phyloP scores from a whole-genome alignment of 768 basidiomycete genomes.

The Leccinellum albellum region DNA sequence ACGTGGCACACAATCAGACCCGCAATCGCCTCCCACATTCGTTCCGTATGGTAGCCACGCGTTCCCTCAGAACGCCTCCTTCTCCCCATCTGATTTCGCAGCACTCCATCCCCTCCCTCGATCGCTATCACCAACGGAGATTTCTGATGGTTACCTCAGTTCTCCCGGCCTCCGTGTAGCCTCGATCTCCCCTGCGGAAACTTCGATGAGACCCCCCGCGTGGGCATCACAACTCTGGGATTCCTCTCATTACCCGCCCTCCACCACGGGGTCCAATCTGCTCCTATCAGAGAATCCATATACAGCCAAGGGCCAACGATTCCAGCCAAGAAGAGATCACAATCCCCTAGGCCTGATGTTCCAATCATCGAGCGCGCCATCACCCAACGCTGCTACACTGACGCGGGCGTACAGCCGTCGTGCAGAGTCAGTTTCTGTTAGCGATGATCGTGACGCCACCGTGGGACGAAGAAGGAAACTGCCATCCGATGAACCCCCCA shows the following conservation, averaged over 20 bases:
- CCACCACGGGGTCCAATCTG: slow-evolving; percentile 46
- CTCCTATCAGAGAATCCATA: slow-evolving; percentile 42
- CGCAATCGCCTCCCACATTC: slow-evolving; percentile 45
- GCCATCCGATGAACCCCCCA: slow-evolving; percentile 28
- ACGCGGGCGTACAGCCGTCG: slow-evolving; percentile 62
- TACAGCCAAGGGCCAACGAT: slow-evolving; percentile 38
- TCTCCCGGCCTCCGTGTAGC: slow-evolving; percentile 42
- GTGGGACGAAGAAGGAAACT: slow-evolving; percentile 55
- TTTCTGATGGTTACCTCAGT: slow-evolving; percentile 45
- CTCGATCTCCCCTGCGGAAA: slow-evolving; percentile 62
- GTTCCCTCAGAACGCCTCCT: slow-evolving; percentile 47
- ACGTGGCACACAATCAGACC: slow-evolving; percentile 41
- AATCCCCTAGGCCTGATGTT: slow-evolving; percentile 54
- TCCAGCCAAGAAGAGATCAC: slow-evolving; percentile 38
- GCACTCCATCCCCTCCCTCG: slow-evolving; percentile 60
- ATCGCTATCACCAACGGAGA: slow-evolving; percentile 56
- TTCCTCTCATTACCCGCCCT: slow-evolving; percentile 41
- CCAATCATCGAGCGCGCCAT: slow-evolving; percentile 70
- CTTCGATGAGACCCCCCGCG: slow-evolving; percentile 51
- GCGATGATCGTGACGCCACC: slow-evolving; percentile 70
- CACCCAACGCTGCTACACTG: slow-evolving; percentile 45
- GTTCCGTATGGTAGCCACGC: slow-evolving; percentile 45
- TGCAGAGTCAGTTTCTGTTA: slow-evolving; percentile 59
- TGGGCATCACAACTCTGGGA: slow-evolving; percentile 73
- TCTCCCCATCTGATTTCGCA: slow-evolving; percentile 61